Evolutionary conservation across 306 rosid species (phyloP), one percentile per base, ranked within the genome.

Genomic region (Cucumis cinereus): DNA sequence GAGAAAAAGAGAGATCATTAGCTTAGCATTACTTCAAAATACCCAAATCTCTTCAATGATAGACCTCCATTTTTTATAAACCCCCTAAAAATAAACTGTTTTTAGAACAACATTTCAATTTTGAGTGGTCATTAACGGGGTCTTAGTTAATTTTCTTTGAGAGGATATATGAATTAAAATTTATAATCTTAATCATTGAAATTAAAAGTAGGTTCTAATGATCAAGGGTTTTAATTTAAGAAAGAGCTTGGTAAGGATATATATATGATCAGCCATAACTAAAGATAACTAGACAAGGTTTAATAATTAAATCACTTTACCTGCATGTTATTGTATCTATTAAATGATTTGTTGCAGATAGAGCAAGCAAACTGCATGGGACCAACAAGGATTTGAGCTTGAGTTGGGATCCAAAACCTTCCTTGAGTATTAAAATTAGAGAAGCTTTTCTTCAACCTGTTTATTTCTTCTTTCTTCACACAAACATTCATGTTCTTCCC

Each of bases 301-400:
- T 33, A 35, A 62, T 22, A 35, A 71, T 81, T 45, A 1, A 45
- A 45, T 45, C 12, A 10, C 16, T 45, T 50, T 15, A 92, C 98
- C 99, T 94, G 99, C 99, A 94, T 94, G 87, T 94, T 94, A 82
- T 94, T 94, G 90, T 90, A 94, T 87, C 99, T 87, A 90, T 89
- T 92, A 94, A 94, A 94, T 83, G 93, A 92, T 75, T 94, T 94
- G 84, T 82, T 86, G 85, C 98, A 94, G 24, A 94, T 94, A 79
- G 94, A 86, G 83, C 97, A 94, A 85, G 93, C 88, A 87, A 94
- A 94, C 76, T 94, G 97, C 97, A 94, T 94, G 28, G 98, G 96
- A 4, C 98, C 98, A 73, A 94, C 92, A 70, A 94, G 96, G 75
- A 94, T 91, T 82, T 94, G 99, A 0, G 99, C 88, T 8, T 96